Percentiles rank a stretch among this genome's conserved stretches.
Evolutionary conservation across 2,329 filamentous ascomycete genomes (phyloP).

Genomic region (Basipetospora chlamydospora): DNA sequence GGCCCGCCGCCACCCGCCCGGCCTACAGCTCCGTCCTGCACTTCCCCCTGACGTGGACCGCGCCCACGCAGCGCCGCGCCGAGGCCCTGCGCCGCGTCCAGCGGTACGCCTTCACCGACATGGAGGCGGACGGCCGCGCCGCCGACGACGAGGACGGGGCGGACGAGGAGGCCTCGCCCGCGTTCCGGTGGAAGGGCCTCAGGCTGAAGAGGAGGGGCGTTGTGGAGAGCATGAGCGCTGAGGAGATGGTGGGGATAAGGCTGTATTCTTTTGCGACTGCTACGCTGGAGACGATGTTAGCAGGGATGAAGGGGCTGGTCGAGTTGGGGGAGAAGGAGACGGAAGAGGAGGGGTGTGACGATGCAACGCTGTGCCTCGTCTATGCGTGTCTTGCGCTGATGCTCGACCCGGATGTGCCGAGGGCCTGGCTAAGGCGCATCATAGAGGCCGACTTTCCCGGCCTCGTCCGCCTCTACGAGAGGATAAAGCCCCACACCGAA

Average conservation of each 20-base stretch:
- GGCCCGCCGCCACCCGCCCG: constrained; percentile 59
- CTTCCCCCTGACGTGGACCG: constrained; percentile 78
- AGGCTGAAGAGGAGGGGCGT: constrained; percentile 33
- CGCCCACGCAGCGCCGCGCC: constrained; percentile 59
- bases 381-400: constrained; percentile 70
- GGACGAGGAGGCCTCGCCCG: constrained; percentile 18
- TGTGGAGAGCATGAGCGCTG: constrained; percentile 50
- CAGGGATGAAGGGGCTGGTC: constrained; percentile 20
- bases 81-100: constrained; percentile 56
- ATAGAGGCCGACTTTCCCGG: constrained; percentile 13
- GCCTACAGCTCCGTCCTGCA: constrained; percentile 67
- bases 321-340: not conserved
- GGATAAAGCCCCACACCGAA: constrained; percentile 15
- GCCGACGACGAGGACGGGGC: constrained; percentile 17
- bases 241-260: constrained; percentile 60
- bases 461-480: constrained; percentile 10
- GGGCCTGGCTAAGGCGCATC: constrained; percentile 23
- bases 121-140: constrained; percentile 43
- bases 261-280: constrained; percentile 58
- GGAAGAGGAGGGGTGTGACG: constrained; percentile 12
- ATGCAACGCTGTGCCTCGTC: constrained; percentile 61
- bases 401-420: constrained; percentile 33
- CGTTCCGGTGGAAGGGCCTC: constrained; percentile 23
- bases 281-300: constrained; percentile 44
- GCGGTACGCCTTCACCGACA: constrained; percentile 51